phyloP scores from a whole-genome alignment of 768 basidiomycete species.

The Naganishia vishniacii region DNA sequence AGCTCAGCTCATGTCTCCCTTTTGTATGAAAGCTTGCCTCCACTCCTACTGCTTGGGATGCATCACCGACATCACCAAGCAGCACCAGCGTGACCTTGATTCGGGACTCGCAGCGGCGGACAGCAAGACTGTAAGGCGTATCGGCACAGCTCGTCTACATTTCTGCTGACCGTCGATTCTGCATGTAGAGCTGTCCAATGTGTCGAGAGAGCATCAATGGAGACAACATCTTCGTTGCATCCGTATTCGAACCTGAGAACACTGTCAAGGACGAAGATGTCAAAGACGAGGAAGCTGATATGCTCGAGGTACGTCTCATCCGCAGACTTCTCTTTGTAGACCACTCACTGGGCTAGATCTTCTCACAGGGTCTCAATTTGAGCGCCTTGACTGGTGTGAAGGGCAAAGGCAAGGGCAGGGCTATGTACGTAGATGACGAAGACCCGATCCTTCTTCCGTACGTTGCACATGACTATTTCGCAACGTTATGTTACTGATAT shows the following conservation, averaged over 20 bases:
- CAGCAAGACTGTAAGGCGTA: constrained; percentile 49
- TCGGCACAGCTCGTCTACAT: neutral
- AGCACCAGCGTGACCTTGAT: constrained; percentile 6
- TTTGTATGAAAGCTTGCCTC: constrained; percentile 10
- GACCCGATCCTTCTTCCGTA: constrained; percentile 13
- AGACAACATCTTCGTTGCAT: constrained; percentile 56
- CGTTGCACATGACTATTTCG: neutral
- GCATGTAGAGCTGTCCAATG: constrained; percentile 54
- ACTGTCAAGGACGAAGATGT: constrained; percentile 4
- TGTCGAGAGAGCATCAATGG: constrained; percentile 57
- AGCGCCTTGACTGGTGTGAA: constrained; percentile 7
- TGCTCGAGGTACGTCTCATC: neutral
- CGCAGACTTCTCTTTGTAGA: constrained; percentile 19
- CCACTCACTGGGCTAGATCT: constrained; percentile 22
- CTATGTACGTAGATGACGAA: constrained; percentile 24
- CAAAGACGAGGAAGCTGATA: constrained; percentile 25
- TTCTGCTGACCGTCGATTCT: neutral
- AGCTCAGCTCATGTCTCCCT: neutral
- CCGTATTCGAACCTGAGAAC: constrained; percentile 57
- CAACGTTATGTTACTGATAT: constrained; percentile 46
- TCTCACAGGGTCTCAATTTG: constrained; percentile 15
- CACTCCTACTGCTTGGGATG: constrained; percentile 23
- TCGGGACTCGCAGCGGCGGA: constrained; percentile 54
- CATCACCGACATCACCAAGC: constrained; percentile 15
- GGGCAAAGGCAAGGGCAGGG: constrained; percentile 24